Conservation (phyloP, 1,284 basidiomycete species). For the Mycena sp. region DNA sequence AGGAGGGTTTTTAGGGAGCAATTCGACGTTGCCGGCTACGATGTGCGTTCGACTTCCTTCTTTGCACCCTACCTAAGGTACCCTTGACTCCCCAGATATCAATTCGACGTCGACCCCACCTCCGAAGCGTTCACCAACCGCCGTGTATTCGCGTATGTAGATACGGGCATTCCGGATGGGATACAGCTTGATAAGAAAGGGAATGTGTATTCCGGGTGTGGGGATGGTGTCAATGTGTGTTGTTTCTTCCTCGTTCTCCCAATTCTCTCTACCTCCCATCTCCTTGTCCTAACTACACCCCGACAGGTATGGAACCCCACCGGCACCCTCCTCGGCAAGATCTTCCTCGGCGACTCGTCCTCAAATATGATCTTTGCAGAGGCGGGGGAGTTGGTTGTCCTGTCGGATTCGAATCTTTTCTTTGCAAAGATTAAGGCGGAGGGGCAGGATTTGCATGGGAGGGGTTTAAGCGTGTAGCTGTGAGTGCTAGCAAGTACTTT, state of each 20-base stretch:
- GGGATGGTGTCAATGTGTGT: constrained; percentile 67
- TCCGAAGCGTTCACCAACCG: constrained; percentile 56
- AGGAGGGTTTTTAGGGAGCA: constrained; percentile 59
- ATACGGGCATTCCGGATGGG: constrained; percentile 61
- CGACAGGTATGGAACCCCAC: constrained; percentile 58
- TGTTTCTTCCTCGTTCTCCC: constrained; percentile 66
- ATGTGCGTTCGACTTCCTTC: constrained; percentile 66
- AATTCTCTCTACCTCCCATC: not conserved
- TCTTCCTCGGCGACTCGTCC: constrained; percentile 51
- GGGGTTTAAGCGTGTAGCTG: constrained; percentile 1
- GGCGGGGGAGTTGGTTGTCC: constrained; percentile 58
- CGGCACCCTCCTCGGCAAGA: constrained; percentile 55
- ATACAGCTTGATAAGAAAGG: constrained; percentile 62
- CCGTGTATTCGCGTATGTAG: constrained; percentile 65
- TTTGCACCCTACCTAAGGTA: not conserved
- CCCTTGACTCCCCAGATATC: not conserved
- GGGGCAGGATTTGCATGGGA: constrained; percentile 10
- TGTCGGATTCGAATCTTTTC: constrained; percentile 62
- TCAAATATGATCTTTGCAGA: constrained; percentile 65
- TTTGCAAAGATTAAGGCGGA: constrained; percentile 51
- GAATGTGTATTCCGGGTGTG: constrained; percentile 62
- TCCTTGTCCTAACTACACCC: constrained; percentile 9
- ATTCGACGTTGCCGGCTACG: constrained; percentile 71
- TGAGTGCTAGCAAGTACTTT: too few relatives aligned
- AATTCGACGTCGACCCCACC: constrained; percentile 55